Conservation (phyloP, 2,329 filamentous ascomycete species). For the Fusarium nisikadoi region DNA sequence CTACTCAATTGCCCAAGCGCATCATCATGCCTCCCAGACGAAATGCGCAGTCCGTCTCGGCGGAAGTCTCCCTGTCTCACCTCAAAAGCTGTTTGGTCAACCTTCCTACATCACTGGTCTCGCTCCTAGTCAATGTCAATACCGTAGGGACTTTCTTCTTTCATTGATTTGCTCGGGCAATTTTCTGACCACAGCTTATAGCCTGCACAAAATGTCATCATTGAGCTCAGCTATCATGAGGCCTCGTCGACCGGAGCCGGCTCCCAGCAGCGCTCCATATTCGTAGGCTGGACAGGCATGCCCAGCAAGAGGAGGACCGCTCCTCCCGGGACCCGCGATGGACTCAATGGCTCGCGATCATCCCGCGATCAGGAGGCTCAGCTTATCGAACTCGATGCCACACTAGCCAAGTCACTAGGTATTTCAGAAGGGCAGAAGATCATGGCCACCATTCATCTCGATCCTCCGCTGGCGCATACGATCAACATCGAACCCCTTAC, state of each 20-base stretch:
- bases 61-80: slow-evolving; percentile 86
- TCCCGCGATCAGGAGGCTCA: slow-evolving; percentile 79
- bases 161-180: not conserved
- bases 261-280: slow-evolving; percentile 75
- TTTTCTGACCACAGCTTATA: slow-evolving; percentile 50
- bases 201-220: slow-evolving; percentile 94
- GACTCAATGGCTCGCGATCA: slow-evolving; percentile 70
- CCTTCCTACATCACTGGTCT: slow-evolving; percentile 84
- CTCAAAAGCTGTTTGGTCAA: slow-evolving; percentile 97
- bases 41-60: slow-evolving; percentile 73
- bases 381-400: slow-evolving; percentile 87
- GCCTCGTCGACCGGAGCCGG: slow-evolving; percentile 60
- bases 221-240: slow-evolving; percentile 82
- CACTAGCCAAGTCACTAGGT: slow-evolving; percentile 80
- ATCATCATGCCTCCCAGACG: slow-evolving; percentile 63
- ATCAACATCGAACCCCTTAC: slow-evolving; percentile 97
- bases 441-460: slow-evolving; percentile 77
- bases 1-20: not conserved
- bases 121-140: slow-evolving; percentile 87
- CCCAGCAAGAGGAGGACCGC: slow-evolving; percentile 86
- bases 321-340: slow-evolving; percentile 78
- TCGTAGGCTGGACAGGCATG: slow-evolving; percentile 97
- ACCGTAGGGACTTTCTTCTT: slow-evolving; percentile 67
- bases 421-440: slow-evolving; percentile 85
- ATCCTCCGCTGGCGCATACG: slow-evolving; percentile 90